A percentile compares a stretch with the other conserved stretches of the same genome.
Evolutionary conservation across 2,329 filamentous ascomycete species (phyloP).

Genomic region (Clathrospora elynae): DNA sequence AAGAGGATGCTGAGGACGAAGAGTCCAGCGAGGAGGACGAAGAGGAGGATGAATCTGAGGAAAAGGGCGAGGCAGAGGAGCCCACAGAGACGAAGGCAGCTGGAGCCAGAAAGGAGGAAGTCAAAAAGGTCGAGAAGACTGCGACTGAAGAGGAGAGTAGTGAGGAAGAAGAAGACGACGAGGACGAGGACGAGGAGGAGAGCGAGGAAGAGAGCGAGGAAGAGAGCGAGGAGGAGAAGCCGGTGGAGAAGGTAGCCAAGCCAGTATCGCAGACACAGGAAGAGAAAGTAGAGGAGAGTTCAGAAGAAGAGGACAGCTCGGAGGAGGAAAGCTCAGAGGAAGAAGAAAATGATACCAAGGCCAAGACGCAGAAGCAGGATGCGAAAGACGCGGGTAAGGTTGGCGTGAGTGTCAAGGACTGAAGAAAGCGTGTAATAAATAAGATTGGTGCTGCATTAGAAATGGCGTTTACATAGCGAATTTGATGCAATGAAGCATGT

Average conservation of each 20-base stretch:
- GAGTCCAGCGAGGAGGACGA: slow-evolving; percentile 8
- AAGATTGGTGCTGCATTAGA: too few species aligned
- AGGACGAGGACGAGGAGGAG: slow-evolving; percentile 12
- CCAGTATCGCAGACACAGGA: neutral
- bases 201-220: slow-evolving; percentile 9
- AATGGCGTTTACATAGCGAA: too few species aligned
- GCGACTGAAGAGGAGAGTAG: neutral
- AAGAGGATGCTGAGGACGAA: slow-evolving; percentile 10
- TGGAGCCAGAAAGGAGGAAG: neutral
- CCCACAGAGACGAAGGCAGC: neutral
- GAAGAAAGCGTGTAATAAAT: slow-evolving; percentile 1
- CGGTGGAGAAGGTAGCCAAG: neutral
- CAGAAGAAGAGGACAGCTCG: slow-evolving; percentile 10
- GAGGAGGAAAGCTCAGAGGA: slow-evolving; percentile 16
- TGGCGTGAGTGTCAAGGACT: slow-evolving; percentile 48
- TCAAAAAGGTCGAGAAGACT: too few species aligned
- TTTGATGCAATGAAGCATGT: too few species aligned
- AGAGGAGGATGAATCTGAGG: slow-evolving; percentile 12
- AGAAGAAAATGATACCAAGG: slow-evolving; percentile 12
- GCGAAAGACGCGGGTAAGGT: slow-evolving; percentile 39
- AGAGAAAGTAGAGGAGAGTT: slow-evolving; percentile 14
- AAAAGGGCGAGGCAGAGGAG: slow-evolving; percentile 15
- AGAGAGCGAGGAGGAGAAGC: slow-evolving; percentile 16
- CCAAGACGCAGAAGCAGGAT: slow-evolving; percentile 34
- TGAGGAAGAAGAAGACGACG: slow-evolving; percentile 4